Base-by-base conservation (phyloP, 2,329 filamentous ascomycete genomes). In the Claviceps purpurea region DNA sequence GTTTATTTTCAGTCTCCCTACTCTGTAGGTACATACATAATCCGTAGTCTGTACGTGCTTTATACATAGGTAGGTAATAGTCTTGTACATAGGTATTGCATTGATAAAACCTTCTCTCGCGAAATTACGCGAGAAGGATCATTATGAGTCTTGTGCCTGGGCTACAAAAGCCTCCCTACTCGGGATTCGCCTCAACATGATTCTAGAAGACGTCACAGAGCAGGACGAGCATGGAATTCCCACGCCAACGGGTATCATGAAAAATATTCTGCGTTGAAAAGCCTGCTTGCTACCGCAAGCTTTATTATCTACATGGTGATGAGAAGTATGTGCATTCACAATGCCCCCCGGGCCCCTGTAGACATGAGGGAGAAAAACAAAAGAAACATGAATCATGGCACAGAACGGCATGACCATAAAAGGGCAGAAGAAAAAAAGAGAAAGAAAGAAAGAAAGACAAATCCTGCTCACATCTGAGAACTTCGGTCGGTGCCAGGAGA, bases 231-330 rank as follows among this genome's bases (percentile, higher is more conserved):
- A 34, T 39, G n/a, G 4, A 20, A 20, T 40, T 50, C 11, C 40
- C 14, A 45, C 8, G 8, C 41, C 30, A 50, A 45, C 4, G 41
- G 13, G 18, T 38, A 50, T 39, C 49, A 26, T 50, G 26, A 45
- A 20, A 22, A 24, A 22, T 16, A 20, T 13, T 45, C 42, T 26
- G 34, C 20, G 34, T 46, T 37, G 16, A 50, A 7, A 18, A 18
- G 30, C 39, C 13, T 47, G 16, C 26, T 30, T 18, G n/a, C 30
- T 47, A 46, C 26, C 26, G 18, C 44, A 30, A 38, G 11, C 24
- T 47, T 47, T 38, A 30, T 43, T 47, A 47, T 48, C 43, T 53
- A 50, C 42, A 50, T 47, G 34, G 20, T 47, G 51, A 22, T 24
- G 11, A 47, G 8, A 42, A 38, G 10, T 53, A 47, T 53, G 37